Evolutionary conservation across 2,329 filamentous ascomycete genomes (phyloP).

Genomic region (Fusarium sp.): DNA sequence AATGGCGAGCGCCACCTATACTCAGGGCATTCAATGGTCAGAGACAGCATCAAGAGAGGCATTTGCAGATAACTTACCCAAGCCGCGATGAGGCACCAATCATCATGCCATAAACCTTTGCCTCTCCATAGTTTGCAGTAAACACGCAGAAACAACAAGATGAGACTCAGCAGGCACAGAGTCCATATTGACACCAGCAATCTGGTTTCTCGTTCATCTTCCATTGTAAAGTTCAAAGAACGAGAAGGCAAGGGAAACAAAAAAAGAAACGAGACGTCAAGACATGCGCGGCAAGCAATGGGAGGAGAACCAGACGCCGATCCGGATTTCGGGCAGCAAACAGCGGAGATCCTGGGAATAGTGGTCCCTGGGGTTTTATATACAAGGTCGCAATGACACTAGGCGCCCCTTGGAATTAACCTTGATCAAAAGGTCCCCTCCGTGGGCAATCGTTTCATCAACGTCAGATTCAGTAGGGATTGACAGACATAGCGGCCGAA

Average conservation of each 20-base stretch:
- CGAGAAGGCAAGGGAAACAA: not conserved
- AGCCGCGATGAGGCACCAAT: conserved; percentile 47
- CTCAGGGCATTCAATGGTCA: not conserved
- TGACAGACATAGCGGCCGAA: conserved; percentile 8
- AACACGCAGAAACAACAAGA: conserved; percentile 45
- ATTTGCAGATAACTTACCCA: conserved; percentile 44
- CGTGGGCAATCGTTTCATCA: conserved; percentile 14
- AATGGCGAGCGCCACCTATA: conserved; percentile 41
- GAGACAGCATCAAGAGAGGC: not conserved
- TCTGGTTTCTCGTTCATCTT: conserved; percentile 41
- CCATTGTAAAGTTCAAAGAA: not conserved
- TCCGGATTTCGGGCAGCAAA: conserved; percentile 18
- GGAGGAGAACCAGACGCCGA: conserved; percentile 2
- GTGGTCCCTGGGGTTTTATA: conserved; percentile 19
- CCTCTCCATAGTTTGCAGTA: conserved; percentile 51
- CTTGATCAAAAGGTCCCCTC: not conserved
- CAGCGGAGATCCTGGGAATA: not conserved
- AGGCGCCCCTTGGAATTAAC: not conserved
- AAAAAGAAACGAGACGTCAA: not conserved
- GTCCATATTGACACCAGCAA: conserved; percentile 47
- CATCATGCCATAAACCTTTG: conserved; percentile 51
- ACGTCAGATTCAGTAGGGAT: conserved; percentile 25
- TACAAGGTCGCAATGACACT: conserved; percentile 1
- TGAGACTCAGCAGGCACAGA: conserved; percentile 32
- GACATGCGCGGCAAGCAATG: not conserved